Evolutionary conservation across 192 early-diverging fungal genomes (phyloP).

Genomic region (Umbelopsis sp.): DNA sequence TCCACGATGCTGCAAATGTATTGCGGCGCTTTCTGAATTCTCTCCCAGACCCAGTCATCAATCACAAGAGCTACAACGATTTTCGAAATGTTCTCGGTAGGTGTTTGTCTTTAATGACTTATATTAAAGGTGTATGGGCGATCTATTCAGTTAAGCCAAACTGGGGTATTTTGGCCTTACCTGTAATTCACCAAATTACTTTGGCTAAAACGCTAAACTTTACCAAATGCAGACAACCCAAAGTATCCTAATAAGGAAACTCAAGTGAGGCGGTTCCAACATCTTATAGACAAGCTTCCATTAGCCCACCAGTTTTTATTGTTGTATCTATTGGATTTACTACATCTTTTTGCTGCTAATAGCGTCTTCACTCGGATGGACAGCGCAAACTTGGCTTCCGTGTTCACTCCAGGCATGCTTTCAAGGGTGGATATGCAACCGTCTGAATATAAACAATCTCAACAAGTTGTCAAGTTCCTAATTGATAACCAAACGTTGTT

Average conservation of each 20-base stretch:
- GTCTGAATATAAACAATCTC: conserved; percentile 72
- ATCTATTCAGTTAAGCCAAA: background rate
- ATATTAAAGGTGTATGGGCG: background rate
- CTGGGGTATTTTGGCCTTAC: background rate
- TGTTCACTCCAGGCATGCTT: conserved; percentile 74
- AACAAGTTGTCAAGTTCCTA: conserved; percentile 71
- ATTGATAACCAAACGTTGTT: conserved; percentile 55
- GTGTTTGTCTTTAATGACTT: background rate
- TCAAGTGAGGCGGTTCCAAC: conserved; percentile 49
- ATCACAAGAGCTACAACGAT: conserved; percentile 62
- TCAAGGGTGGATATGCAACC: conserved; percentile 69
- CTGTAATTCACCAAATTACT: background rate
- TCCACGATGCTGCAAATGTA: conserved; percentile 74
- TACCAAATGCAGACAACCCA: conserved; percentile 8
- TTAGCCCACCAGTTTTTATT: conserved; percentile 64
- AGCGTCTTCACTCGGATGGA: conserved; percentile 69
- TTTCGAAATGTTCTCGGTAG: conserved; percentile 67
- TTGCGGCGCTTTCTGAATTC: conserved; percentile 72
- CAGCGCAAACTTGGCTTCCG: conserved; percentile 70
- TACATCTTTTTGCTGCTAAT: conserved; percentile 54
- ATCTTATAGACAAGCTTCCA: conserved; percentile 55
- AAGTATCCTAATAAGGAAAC: conserved; percentile 21
- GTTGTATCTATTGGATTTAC: conserved; percentile 69
- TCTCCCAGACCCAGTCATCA: conserved; percentile 76
- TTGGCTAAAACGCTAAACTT: conserved; percentile 1